phyloP scores from a whole-genome alignment of 176 grass and related monocot genomes.

The Aegilops longissima region DNA sequence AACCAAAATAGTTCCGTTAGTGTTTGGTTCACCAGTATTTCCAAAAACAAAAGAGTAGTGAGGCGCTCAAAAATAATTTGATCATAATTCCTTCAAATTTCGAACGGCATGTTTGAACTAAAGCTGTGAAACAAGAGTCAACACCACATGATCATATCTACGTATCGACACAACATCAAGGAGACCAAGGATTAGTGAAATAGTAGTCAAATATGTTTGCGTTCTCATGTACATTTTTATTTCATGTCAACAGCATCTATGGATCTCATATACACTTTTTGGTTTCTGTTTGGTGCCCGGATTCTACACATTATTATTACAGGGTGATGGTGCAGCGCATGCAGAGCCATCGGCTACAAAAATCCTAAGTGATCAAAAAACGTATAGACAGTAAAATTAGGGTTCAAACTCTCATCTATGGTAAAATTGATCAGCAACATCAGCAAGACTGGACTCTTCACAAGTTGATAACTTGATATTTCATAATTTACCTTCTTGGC shows the following conservation, averaged over 20 bases:
- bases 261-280: slow-evolving; percentile 25
- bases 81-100: neutral
- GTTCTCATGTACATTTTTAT: slow-evolving; percentile 15
- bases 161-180: too few species aligned
- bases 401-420: slow-evolving; percentile 6
- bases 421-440: slow-evolving; percentile 4
- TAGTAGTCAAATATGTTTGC: neutral
- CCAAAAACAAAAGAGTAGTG: too few species aligned
- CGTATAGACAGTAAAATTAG: slow-evolving; percentile 26
- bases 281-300: neutral
- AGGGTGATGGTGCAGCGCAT: slow-evolving; percentile 3
- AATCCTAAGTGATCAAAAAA: slow-evolving; percentile 27
- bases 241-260: slow-evolving; percentile 17
- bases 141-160: too few species aligned
- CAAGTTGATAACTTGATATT: neutral
- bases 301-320: slow-evolving; percentile 40
- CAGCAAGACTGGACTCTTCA: slow-evolving; percentile 9
- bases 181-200: neutral
- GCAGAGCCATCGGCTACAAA: slow-evolving; percentile 16
- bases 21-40: too few species aligned
- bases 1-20: too few species aligned
- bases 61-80: neutral
- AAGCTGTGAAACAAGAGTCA: neutral
- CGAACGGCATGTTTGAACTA: neutral
- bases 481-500: neutral